Base-by-base conservation (phyloP, 257 asterid genomes). In the Hygrophila difformis region DNA sequence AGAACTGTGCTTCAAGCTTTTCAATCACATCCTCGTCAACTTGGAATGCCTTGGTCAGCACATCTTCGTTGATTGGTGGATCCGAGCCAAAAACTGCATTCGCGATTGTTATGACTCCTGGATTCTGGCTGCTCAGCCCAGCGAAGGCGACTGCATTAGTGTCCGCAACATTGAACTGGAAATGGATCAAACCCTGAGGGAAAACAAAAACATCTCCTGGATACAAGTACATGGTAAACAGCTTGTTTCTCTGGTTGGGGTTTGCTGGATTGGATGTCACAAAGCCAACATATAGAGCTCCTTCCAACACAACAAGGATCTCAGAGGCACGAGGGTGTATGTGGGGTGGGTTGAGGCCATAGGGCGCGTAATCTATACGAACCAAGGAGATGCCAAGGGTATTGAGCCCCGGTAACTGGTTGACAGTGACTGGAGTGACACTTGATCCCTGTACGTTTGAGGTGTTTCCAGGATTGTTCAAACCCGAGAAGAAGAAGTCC, bases 121-220 rank as follows among this genome's bases (percentile, higher is more conserved):
- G 31, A 18, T 59, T 65, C 14, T 60, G 72, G 39, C 72, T 66
- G 18, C 57, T 59, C 1, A 66, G 17, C 12, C 55, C 43, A 0
- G 60, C 66, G 11, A 53, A 19, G 0, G 55, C 62, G 26, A 59
- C 44, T 0, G 62, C 59, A 1, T 15, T 59, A 1, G 44, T 36
- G 0, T 48, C 29, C 19, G 55, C 63, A 5, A 47, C 49, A 12
- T 65, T 65, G n/a, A 45, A 40, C 17, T 35, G 56, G 20, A 65
- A 65, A 59, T 65, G 67, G 17, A 49, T 52, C 1, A 59, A 51
- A 6, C 72, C 63, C 11, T 53, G 17, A 5, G 67, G 72, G 28
- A 65, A 59, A 3, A 54, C 50, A 1, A 35, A 65, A 6, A 65
- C 39, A 11, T 54, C 65, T 12, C 58, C 58, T 0, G 49, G 58